Conservation (phyloP, 345 rosid species). For the Ceriops tagal region DNA sequence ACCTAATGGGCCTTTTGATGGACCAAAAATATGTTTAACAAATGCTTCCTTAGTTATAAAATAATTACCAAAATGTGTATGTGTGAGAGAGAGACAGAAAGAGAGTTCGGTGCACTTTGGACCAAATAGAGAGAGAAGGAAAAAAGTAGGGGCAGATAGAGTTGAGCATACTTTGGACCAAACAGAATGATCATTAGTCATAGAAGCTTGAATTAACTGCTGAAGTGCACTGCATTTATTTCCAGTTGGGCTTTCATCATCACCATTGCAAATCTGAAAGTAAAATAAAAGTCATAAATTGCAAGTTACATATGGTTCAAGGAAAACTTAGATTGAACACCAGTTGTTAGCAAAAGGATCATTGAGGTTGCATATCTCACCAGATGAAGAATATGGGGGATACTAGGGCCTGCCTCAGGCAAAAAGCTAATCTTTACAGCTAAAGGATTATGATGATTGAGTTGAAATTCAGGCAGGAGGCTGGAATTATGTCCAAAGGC, state of each 20-base stretch:
- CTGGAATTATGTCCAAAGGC: slow-evolving; percentile 38
- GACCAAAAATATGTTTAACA: too few species aligned
- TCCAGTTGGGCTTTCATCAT: slow-evolving; percentile 54
- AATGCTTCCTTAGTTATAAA: background rate
- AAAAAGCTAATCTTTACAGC: slow-evolving; percentile 49
- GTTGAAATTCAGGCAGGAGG: slow-evolving; percentile 40
- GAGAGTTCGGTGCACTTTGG: slow-evolving; percentile 42
- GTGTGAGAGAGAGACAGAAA: background rate
- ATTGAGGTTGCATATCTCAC: slow-evolving; percentile 38
- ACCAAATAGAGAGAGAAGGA: slow-evolving; percentile 50
- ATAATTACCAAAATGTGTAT: background rate
- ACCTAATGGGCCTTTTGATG: too few species aligned
- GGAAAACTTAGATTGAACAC: background rate
- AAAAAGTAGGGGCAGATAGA: background rate
- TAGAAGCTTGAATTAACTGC: slow-evolving; percentile 73
- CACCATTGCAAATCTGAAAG: slow-evolving; percentile 70
- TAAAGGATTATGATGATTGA: slow-evolving; percentile 43
- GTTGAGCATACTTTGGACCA: slow-evolving; percentile 63
- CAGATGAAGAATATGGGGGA: slow-evolving; percentile 96
- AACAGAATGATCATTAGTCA: slow-evolving; percentile 62
- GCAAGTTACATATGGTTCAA: background rate
- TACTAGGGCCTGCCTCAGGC: slow-evolving; percentile 75
- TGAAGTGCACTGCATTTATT: slow-evolving; percentile 75
- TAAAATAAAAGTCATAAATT: slow-evolving; percentile 1
- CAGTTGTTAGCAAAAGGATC: background rate